Evolutionary conservation across 345 rosid genomes (phyloP).

Genomic region (Combretum micranthum): DNA sequence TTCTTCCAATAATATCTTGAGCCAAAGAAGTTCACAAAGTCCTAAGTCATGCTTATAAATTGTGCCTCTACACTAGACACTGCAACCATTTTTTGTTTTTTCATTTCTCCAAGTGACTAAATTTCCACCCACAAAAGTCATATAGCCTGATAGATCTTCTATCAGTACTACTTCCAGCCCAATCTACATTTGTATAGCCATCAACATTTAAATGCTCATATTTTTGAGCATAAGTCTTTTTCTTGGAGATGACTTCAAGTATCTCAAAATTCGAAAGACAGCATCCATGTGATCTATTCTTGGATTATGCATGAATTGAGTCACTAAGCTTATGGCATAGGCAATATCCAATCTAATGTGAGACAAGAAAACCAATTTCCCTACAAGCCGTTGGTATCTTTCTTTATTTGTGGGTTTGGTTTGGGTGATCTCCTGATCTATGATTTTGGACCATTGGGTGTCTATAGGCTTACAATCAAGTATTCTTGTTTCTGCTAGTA

Average conservation of each 20-base stretch:
- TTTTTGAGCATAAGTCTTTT: neutral
- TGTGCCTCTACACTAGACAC: no score
- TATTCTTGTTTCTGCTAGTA: neutral
- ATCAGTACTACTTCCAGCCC: no score
- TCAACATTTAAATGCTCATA: no score
- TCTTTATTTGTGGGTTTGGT: neutral
- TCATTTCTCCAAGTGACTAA: no score
- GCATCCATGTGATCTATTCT: neutral
- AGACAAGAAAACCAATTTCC: constrained; percentile 1
- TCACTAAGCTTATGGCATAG: constrained; percentile 1
- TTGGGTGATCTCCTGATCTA: neutral
- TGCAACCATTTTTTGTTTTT: no score
- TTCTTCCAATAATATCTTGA: no score
- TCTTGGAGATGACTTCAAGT: neutral
- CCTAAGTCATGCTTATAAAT: no score
- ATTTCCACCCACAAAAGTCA: no score
- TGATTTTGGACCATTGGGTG: neutral
- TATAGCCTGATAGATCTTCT: no score
- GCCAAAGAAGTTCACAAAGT: no score
- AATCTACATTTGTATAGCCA: no score
- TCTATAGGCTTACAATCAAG: neutral
- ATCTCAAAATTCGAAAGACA: neutral
- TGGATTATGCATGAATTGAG: constrained; percentile 1
- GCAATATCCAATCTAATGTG: neutral
- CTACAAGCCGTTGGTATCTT: neutral